phyloP scores from a whole-genome alignment of 495 filamentous ascomycete genomes.

The Copromyces sp. region DNA sequence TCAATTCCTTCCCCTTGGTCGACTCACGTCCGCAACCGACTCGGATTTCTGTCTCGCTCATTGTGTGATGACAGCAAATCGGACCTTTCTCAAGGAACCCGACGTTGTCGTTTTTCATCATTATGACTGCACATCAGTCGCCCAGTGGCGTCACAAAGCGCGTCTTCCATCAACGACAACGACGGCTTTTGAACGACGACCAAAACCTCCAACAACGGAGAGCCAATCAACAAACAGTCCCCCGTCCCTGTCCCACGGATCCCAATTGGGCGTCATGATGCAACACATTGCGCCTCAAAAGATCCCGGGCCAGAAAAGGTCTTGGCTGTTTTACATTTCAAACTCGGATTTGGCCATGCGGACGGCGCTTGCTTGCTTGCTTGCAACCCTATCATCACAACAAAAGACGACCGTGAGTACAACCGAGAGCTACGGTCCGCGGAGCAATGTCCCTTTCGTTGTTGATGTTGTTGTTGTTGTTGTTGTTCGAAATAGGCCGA shows the following conservation, averaged over 20 bases:
- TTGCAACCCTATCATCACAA: background rate
- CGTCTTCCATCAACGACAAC: background rate
- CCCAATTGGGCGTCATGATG: background rate
- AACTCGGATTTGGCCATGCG: no score
- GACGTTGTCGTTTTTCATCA: background rate
- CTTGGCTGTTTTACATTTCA: background rate
- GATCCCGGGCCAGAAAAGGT: background rate
- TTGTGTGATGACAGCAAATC: background rate
- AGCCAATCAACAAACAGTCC: background rate
- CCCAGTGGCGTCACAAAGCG: background rate
- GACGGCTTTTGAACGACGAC: no score
- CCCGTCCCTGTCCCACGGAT: background rate
- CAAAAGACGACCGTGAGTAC: background rate
- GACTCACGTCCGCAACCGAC: background rate
- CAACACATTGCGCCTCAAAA: background rate
- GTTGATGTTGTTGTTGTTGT: background rate
- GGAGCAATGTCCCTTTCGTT: background rate
- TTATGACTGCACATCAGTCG: background rate
- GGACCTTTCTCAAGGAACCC: background rate
- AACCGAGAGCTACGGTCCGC: background rate
- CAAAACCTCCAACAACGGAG: background rate
- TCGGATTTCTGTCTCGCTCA: background rate
- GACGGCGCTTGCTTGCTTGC: no score
- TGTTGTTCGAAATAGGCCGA: background rate
- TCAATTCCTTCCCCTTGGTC: background rate